Evolutionary conservation across 257 asterid genomes (phyloP), one percentile per base, ranked within the genome.

Genomic region (Osmanthus fragrans): DNA sequence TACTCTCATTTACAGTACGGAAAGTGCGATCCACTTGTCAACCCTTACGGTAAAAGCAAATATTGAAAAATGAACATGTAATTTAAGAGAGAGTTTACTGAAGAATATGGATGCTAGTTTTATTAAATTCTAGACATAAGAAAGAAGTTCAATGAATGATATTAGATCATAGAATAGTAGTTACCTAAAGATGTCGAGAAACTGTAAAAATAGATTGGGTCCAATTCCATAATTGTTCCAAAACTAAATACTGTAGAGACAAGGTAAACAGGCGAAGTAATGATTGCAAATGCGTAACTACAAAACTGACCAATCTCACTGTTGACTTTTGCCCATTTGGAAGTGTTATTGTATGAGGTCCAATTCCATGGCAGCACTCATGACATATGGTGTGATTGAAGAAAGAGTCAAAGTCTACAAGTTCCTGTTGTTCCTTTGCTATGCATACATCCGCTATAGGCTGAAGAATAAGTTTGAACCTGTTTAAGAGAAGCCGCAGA

Each of bases 311-410:
- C 97, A 91, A 84, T 90, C 98, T 88, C 77, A 95, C 99, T 30
- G 99, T 95, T 36, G 98, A 95, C 76, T 81, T 82, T 79, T 85
- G 72, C 75, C 99, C 98, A 74, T 88, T 83, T 0, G 97, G 98
- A 70, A 93, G 97, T 51, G 84, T 88, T 72, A 95, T 93, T 25
- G 99, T 80, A 80, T 95, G 99, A 79, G 99, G 99, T 56, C 99
- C 99, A 80, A 95, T 95, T 79, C 97, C 98, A 77, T 95, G 99
- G 86, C 98, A 93, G 85, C 97, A 95, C 84, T 95, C 99, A 49
- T 93, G 99, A 83, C 97, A 95, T 76, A 93, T 86, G 72, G 93
- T 93, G 90, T 93, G 98, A 70, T 97, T 93, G 85, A 95, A 95
- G 89, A 93, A 95, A 70, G 97, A 89, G 79, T 91, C 94, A 2